Conservation (phyloP, 495 filamentous ascomycete species). For the Alectoria sarmentosa region DNA sequence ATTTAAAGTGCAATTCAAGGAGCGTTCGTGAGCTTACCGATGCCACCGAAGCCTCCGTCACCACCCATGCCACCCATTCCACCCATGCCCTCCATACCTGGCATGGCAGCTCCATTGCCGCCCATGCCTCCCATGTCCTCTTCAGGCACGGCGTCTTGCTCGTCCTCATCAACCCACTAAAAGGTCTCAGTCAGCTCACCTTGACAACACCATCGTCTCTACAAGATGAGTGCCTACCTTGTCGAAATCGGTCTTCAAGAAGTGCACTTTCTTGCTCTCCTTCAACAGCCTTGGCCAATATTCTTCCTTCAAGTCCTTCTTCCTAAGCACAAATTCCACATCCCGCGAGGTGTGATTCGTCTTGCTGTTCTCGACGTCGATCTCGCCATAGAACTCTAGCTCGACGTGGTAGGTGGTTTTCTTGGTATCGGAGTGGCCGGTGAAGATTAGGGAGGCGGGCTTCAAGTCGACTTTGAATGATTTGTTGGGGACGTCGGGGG, state of each 20-base stretch:
- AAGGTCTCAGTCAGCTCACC: neutral
- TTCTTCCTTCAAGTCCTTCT: slow-evolving; percentile 87
- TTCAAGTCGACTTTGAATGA: slow-evolving; percentile 74
- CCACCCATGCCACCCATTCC: slow-evolving; percentile 51
- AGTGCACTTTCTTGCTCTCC: slow-evolving; percentile 82
- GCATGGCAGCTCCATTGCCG: slow-evolving; percentile 32
- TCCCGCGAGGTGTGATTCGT: slow-evolving; percentile 76
- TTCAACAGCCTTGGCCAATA: slow-evolving; percentile 95
- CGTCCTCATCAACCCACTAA: slow-evolving; percentile 98
- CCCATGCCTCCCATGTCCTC: slow-evolving; percentile 67
- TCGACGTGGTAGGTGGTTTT: slow-evolving; percentile 72
- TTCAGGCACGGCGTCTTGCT: slow-evolving; percentile 82
- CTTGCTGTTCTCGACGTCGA: slow-evolving; percentile 76
- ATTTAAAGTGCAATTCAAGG: neutral
- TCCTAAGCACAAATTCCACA: slow-evolving; percentile 82
- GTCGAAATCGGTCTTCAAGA: slow-evolving; percentile 98
- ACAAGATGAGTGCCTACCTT: slow-evolving; percentile 53
- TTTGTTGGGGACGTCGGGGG: slow-evolving; percentile 64
- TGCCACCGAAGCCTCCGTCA: slow-evolving; percentile 43
- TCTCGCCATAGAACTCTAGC: slow-evolving; percentile 86
- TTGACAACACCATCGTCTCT: too few species aligned
- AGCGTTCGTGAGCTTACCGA: slow-evolving; percentile 38
- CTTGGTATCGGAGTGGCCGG: slow-evolving; percentile 75
- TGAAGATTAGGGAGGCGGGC: slow-evolving; percentile 69
- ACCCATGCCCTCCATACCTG: slow-evolving; percentile 47